Conservation (phyloP, 2,329 filamentous ascomycete species). For the Teratosphaeriaceae sp. region DNA sequence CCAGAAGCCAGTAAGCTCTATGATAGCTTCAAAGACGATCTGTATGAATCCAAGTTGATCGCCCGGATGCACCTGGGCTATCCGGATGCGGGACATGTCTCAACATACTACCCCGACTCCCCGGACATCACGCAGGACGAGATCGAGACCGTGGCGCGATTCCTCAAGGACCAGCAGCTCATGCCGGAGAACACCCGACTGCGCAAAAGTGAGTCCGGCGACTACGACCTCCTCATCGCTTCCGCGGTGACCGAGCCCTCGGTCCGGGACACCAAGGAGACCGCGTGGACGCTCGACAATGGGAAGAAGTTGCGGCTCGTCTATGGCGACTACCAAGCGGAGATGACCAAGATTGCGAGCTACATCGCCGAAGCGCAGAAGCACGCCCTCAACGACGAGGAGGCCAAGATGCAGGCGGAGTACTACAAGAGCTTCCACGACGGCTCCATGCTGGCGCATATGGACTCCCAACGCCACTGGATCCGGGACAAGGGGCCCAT, state of each 20-base stretch:
- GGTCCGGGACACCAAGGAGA: conserved; percentile 36
- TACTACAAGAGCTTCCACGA: conserved; percentile 46
- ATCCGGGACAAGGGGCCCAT: conserved; percentile 46
- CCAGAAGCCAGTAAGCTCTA: conserved; percentile 35
- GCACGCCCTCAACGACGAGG: conserved; percentile 40
- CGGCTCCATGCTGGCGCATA: conserved; percentile 45
- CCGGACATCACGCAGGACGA: conserved; percentile 43
- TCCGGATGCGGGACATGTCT: conserved; percentile 42
- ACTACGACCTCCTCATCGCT: conserved; percentile 44
- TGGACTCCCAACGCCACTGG: conserved; percentile 47
- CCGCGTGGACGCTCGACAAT: conserved; percentile 39
- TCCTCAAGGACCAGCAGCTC: conserved; percentile 40
- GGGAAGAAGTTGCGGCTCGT: conserved; percentile 39
- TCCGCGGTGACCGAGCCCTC: conserved; percentile 37
- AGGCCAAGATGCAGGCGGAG: conserved; percentile 39
- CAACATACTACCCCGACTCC: conserved; percentile 45
- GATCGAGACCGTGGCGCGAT: conserved; percentile 40
- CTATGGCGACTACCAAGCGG: conserved; percentile 40
- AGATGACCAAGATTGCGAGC: conserved; percentile 41
- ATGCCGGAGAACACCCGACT: conserved; percentile 47
- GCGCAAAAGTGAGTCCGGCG: conserved; percentile 36
- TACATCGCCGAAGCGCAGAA: conserved; percentile 43
- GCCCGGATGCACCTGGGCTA: conserved; percentile 44
- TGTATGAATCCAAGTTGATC: conserved; percentile 38
- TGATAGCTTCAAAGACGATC: conserved; percentile 37